These are phyloP conservation scores for Panicum miliaceum DNA, from an alignment of 176 grass and related monocot genomes.

Conservation along the genomic window DNA sequence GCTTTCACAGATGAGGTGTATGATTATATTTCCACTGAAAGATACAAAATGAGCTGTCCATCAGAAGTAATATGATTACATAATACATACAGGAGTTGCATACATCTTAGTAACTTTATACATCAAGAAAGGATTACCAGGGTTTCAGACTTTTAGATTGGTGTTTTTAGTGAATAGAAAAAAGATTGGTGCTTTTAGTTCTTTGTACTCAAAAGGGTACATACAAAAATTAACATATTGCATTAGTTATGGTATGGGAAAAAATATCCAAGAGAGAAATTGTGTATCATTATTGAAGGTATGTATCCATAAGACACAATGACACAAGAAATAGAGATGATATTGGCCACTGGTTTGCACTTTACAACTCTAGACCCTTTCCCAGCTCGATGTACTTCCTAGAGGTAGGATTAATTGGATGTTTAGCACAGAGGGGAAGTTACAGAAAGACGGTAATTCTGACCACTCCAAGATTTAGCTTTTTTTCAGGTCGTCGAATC, in stretches of 20 bases:
- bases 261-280: conserved; percentile 4
- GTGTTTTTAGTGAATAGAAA: neutral
- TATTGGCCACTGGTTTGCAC: neutral
- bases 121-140: neutral
- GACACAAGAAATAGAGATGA: neutral
- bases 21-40: neutral
- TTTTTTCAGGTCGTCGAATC: neutral
- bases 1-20: conserved; percentile 1
- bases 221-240: neutral
- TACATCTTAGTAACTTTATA: neutral
- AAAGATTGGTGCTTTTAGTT: neutral
- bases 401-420: neutral
- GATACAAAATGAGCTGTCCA: conserved; percentile 8
- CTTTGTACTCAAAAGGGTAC: neutral
- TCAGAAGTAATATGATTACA: neutral
- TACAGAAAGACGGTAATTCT: neutral
- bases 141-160: neutral
- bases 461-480: conserved; percentile 10
- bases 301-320: neutral
- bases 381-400: neutral
- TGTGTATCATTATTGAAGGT: neutral
- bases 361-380: neutral
- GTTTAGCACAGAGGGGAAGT: neutral
- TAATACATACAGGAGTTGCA: neutral
- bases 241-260: neutral